Evolutionary conservation across 495 filamentous ascomycete genomes (phyloP).

Genomic region (Eremomyces bilateralis): DNA sequence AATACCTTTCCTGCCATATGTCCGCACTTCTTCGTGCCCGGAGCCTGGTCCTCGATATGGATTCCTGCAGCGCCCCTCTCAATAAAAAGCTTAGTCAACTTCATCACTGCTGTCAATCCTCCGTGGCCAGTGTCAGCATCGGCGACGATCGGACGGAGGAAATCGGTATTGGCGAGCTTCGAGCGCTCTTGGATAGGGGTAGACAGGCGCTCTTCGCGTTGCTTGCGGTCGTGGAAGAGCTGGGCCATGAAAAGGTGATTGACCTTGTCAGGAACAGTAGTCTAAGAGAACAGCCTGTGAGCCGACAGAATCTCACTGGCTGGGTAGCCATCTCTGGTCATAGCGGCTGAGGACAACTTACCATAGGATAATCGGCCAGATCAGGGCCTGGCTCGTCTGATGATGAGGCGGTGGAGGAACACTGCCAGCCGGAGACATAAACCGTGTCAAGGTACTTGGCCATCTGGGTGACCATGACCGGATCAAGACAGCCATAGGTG

Average conservation of each 20-base stretch:
- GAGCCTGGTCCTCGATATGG: conserved; percentile 96
- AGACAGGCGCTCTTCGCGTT: conserved; percentile 78
- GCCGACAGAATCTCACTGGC: neutral
- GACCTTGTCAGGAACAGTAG: conserved; percentile 96
- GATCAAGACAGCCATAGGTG: conserved; percentile 93
- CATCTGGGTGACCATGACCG: conserved; percentile 98
- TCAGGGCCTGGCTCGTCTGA: conserved; percentile 92
- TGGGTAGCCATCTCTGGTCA: neutral
- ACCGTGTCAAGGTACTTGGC: conserved; percentile 96
- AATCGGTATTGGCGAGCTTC: conserved; percentile 70
- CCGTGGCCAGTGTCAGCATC: conserved; percentile 97
- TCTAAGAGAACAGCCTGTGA: conserved; percentile 30
- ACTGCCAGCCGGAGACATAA: conserved; percentile 98
- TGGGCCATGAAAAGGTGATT: conserved; percentile 92
- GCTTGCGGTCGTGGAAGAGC: conserved; percentile 98
- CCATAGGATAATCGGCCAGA: conserved; percentile 95
- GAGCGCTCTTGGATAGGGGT: conserved; percentile 50
- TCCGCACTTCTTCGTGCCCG: conserved; percentile 97
- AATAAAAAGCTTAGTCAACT: conserved; percentile 92
- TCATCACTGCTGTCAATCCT: conserved; percentile 94
- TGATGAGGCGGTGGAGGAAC: conserved; percentile 81
- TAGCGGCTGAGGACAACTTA: conserved; percentile 21
- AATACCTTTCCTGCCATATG: conserved; percentile 99
- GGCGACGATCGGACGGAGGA: conserved; percentile 85
- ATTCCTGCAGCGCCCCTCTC: conserved; percentile 95